A percentile compares a stretch with the other conserved stretches of the same genome.
Conservation (phyloP, 352 stramenopile genomes). For the Aphanomyces stellatus region DNA sequence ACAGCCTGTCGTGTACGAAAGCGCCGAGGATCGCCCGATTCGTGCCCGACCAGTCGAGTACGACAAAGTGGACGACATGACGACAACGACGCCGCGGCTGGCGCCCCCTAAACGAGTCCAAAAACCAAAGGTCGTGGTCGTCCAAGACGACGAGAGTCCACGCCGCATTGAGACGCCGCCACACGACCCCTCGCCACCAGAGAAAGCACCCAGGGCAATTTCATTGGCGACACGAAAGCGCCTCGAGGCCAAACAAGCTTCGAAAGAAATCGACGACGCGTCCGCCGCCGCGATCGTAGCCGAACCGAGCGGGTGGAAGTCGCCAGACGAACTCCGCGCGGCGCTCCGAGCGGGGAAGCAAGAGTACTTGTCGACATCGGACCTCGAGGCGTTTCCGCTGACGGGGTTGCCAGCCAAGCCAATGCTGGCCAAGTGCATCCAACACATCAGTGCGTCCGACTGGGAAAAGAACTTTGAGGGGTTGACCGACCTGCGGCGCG, state of each 20-base stretch:
- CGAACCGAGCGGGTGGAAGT: not conserved
- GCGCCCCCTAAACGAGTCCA: no score
- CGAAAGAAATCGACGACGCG: not conserved
- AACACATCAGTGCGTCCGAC: conserved; percentile 32
- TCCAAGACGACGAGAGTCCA: no score
- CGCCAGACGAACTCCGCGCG: not conserved
- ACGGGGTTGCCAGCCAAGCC: conserved; percentile 25
- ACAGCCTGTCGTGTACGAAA: no score
- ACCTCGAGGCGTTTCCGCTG: conserved; percentile 38
- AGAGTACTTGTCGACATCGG: conserved; percentile 56
- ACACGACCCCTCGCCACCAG: not conserved
- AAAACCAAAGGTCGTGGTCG: no score
- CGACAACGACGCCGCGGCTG: no score
- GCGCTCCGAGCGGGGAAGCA: conserved; percentile 30
- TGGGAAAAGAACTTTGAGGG: conserved; percentile 63
- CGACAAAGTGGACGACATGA: no score
- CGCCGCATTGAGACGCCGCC: no score
- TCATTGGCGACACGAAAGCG: conserved; percentile 47
- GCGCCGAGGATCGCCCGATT: no score
- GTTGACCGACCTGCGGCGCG: conserved; percentile 43
- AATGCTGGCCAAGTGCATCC: conserved; percentile 33
- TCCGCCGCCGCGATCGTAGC: not conserved
- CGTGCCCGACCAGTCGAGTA: no score
- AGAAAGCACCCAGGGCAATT: not conserved
- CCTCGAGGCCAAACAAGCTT: conserved; percentile 41